Percentiles rank a stretch among this genome's conserved stretches.
These are phyloP conservation scores for Amaranthus cruentus DNA, from an alignment of 148 eudicot genomes.

Conservation along the genomic window DNA sequence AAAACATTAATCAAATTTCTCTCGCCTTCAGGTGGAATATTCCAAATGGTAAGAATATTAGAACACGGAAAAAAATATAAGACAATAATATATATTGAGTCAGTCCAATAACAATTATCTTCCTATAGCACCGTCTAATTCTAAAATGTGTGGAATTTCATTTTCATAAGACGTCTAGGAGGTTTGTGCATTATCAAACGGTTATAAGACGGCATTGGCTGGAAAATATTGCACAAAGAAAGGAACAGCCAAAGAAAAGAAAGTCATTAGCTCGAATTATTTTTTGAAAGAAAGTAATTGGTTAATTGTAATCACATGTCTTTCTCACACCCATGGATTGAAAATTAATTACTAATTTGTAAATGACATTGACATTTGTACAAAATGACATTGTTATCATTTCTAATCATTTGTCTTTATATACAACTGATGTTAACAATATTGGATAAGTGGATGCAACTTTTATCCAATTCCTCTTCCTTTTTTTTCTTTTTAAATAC, in stretches of 20 bases:
- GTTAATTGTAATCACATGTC: slow-evolving; percentile 12
- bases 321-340: neutral
- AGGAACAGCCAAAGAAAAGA: neutral
- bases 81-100: no score
- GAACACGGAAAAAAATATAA: no score
- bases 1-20: no score
- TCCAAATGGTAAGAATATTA: no score
- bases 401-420: slow-evolving; percentile 4
- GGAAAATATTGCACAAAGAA: neutral
- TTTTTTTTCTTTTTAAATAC: no score
- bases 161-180: neutral
- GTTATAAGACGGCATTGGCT: neutral
- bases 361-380: neutral
- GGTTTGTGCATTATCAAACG: neutral
- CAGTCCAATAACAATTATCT: no score
- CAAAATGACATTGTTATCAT: neutral
- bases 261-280: neutral
- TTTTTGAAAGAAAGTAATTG: neutral
- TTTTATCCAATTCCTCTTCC: no score
- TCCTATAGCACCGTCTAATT: no score
- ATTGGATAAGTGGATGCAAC: neutral
- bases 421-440: neutral
- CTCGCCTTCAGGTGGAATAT: no score
- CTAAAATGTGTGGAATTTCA: neutral
- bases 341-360: neutral